Evolutionary conservation across 2,329 filamentous ascomycete genomes (phyloP), one percentile per base, ranked within the genome.

Genomic region (Colletotrichum lindemuthianum): DNA sequence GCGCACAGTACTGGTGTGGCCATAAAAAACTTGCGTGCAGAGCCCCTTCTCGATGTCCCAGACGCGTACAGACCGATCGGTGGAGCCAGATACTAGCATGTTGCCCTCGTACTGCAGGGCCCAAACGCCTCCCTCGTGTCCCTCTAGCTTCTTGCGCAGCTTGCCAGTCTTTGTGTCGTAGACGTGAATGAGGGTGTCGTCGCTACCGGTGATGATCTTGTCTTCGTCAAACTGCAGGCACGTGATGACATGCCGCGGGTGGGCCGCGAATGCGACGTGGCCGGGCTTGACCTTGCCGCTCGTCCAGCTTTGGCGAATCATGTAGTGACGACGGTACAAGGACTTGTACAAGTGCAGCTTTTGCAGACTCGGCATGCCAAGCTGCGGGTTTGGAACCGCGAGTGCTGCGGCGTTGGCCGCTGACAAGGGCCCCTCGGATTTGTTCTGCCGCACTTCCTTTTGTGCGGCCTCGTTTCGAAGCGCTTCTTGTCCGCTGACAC

Each of bases 91-190:
- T 2, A 99, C 96, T 16, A 99, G 81, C 13, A 92, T 93, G 74
- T 98, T 97, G 54, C 94, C 95, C 74, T 97, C 90, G 74, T 98
- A 99, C 76, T 98, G 94, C 57, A 99, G 80, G 36, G 96, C 96
- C 96, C 96, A 99, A 1, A 99, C 96, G 49, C 96, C 96, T 39
- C 96, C 96, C 76, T 99, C 96, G 70, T 99, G 96, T 2, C 96
- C 96, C 72, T 94, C 90, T 2, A 99, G 87, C 68, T 91, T 92
- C 72, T 89, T 92, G 51, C 92, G 88, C 40, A 97, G 80, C 68
- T 91, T 91, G 63, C 96, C 96, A 0, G 94, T 97, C 79, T 96
- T 96, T 11, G 96, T 98, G 74, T 98, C 94, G 76, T 98, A 99
- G 37, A 99, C 93, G 72, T 99, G 94, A 72, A 99, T 99, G 67